Percentiles rank a stretch among this genome's conserved stretches.
phyloP scores from a whole-genome alignment of 208 protist species.

The Acanthamoeba lenticulata region DNA sequence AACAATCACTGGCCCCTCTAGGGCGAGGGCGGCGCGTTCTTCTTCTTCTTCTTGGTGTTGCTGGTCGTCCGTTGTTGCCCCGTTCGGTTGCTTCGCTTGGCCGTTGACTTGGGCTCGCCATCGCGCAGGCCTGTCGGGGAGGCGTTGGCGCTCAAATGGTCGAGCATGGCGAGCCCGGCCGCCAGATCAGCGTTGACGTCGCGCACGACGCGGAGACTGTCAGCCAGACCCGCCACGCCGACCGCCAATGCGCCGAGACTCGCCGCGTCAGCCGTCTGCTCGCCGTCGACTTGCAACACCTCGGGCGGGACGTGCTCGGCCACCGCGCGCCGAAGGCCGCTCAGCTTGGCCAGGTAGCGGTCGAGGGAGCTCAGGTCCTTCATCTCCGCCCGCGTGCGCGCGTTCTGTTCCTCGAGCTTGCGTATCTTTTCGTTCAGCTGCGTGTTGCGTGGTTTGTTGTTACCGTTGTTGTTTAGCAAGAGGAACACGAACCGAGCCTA shows the following conservation, averaged over 20 bases:
- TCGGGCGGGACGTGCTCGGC: not conserved
- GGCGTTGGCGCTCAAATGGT: not conserved
- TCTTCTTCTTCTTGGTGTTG: too few relatives aligned
- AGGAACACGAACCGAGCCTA: not conserved
- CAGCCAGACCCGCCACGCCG: not conserved
- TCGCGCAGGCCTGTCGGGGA: too few relatives aligned
- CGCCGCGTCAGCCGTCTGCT: not conserved
- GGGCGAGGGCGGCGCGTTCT: too few relatives aligned
- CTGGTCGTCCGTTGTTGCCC: too few relatives aligned
- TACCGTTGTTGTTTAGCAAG: not conserved
- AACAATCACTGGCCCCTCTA: too few relatives aligned
- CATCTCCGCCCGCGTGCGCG: not conserved
- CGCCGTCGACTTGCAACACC: not conserved
- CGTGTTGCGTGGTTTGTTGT: not conserved
- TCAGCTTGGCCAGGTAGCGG: not conserved
- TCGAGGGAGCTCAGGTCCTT: not conserved
- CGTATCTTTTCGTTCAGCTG: not conserved
- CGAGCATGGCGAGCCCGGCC: not conserved
- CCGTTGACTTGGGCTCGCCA: too few relatives aligned
- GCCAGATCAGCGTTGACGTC: not conserved
- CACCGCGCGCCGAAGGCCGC: not conserved
- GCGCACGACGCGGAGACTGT: not conserved
- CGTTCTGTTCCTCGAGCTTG: not conserved
- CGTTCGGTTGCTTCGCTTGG: too few relatives aligned
- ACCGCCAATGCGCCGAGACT: not conserved